These are phyloP conservation scores for Ophiobolus disseminans DNA, from an alignment of 2,329 filamentous ascomycete genomes.

Conservation along the genomic window DNA sequence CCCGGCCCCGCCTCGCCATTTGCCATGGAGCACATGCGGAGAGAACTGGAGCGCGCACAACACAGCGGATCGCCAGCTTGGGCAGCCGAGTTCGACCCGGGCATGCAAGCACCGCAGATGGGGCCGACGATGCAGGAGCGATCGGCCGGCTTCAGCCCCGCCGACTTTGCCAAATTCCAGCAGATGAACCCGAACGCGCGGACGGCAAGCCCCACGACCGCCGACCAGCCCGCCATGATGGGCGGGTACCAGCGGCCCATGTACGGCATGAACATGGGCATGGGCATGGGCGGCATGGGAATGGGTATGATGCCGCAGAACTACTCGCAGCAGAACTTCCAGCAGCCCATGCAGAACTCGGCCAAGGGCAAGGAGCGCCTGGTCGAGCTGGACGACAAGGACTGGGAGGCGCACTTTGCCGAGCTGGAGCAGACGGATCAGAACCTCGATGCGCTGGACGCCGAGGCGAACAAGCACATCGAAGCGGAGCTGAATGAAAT, in stretches of 20 bases:
- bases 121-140: constrained; percentile 70
- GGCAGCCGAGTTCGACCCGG: constrained; percentile 70
- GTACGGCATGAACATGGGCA: constrained; percentile 51
- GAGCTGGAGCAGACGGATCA: constrained; percentile 76
- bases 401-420: constrained; percentile 97
- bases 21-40: constrained; percentile 71
- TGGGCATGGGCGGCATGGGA: constrained; percentile 64
- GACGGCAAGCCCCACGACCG: constrained; percentile 65
- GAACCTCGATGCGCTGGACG: constrained; percentile 59
- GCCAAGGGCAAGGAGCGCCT: constrained; percentile 84
- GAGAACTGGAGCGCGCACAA: constrained; percentile 65
- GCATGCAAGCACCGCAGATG: constrained; percentile 69
- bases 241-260: constrained; percentile 64
- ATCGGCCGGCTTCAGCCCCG: constrained; percentile 69
- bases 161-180: constrained; percentile 88
- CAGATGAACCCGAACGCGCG: constrained; percentile 64
- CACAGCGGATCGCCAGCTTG: constrained; percentile 64
- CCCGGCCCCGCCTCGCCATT: constrained; percentile 63
- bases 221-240: constrained; percentile 52
- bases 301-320: constrained; percentile 55
- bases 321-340: constrained; percentile 55
- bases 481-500: constrained; percentile 88
- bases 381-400: constrained; percentile 88
- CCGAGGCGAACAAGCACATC: constrained; percentile 74
- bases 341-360: constrained; percentile 52